Evolutionary conservation across 257 asterid genomes (phyloP), one percentile per base, ranked within the genome.

Genomic region (Solanum gandarillasii): DNA sequence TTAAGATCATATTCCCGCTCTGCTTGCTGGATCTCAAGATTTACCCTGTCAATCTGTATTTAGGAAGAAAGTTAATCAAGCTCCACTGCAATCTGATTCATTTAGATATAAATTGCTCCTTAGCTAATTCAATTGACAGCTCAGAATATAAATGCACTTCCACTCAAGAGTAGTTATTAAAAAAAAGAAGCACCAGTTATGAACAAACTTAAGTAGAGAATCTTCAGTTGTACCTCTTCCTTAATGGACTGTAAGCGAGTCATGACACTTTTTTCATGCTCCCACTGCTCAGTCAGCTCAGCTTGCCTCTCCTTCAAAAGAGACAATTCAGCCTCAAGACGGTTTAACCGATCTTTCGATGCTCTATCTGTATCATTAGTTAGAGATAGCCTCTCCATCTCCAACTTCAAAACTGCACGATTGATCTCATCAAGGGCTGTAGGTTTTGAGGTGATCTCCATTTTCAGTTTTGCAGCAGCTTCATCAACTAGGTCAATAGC

Each of bases 361-460:
- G 98, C 98, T 92, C 88, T 95, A 90, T 96, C 98, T 13, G 98
- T 95, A 81, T 94, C 99, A 88, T 96, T 96, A 34, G 94, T 94
- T 87, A 96, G 94, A 82, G 98, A 96, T 6, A 96, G 93, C 92
- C 96, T 95, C 90, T 96, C 98, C 99, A 96, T 96, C 93, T 96
- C 99, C 67, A 96, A 92, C 87, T 96, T 96, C 87, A 96, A 91
- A 84, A 96, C 99, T 9, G 97, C 76, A 73, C 99, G 97, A 88
- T 96, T 91, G 83, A 96, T 94, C 89, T 96, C 99, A 89, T 96
- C 98, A 46, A 96, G 98, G 32, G 96, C 99, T 34, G 98, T 96
- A 72, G 99, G 99, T 88, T 96, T 96, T 78, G 98, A 96, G 83
- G 99, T 96, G 29, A 96, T 96, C 93, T 96, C 99, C 99, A 96